phyloP scores from a whole-genome alignment of 2,329 filamentous ascomycete species.

The Penicillium sp. region DNA sequence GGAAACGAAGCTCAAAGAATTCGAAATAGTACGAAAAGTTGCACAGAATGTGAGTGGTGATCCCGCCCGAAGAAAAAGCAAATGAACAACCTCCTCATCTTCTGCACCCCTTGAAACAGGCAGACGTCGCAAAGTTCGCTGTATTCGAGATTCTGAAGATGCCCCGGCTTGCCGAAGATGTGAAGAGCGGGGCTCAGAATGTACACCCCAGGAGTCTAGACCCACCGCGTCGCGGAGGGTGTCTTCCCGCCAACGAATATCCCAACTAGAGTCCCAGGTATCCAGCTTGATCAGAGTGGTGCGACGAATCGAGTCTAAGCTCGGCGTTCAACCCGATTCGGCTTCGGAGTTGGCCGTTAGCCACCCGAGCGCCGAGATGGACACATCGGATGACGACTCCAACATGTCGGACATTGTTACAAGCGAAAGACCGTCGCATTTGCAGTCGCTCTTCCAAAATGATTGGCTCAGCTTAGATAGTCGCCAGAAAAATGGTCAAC shows the following conservation, averaged over 20 bases:
- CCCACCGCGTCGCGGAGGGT: background rate
- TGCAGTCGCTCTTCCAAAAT: background rate
- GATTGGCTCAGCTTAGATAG: background rate
- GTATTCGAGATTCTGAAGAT: background rate
- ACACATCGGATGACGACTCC: background rate
- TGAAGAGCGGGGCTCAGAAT: background rate
- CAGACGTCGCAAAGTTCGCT: background rate
- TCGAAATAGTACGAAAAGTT: background rate
- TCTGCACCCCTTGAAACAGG: background rate
- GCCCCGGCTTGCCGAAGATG: background rate
- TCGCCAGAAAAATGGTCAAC: background rate
- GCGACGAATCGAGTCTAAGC: background rate
- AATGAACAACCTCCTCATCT: background rate
- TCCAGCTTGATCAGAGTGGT: background rate
- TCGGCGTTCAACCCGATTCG: background rate
- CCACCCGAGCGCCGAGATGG: background rate
- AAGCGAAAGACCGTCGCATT: background rate
- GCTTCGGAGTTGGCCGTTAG: background rate
- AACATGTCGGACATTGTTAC: background rate
- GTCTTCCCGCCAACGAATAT: background rate
- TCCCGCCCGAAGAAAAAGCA: background rate
- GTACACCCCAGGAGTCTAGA: background rate
- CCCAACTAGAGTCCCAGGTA: background rate
- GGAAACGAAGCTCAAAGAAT: background rate
- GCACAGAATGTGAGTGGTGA: background rate